phyloP scores from a whole-genome alignment of 176 grass and related monocot species.

The Avena eriantha region DNA sequence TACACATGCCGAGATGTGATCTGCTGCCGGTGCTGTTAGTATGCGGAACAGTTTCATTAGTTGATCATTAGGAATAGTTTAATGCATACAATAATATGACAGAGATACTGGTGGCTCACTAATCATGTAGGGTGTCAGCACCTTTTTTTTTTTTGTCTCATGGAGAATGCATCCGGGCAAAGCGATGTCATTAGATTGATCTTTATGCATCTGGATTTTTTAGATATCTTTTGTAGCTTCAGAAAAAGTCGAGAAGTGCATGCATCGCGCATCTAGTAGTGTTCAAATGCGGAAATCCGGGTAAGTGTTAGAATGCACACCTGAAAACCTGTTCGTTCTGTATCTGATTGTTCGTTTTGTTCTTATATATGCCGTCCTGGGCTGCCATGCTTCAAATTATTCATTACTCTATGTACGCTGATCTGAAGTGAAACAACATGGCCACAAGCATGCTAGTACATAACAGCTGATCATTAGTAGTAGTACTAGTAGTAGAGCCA shows the following conservation, averaged over 20 bases:
- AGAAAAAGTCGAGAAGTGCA: neutral
- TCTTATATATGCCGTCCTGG: neutral
- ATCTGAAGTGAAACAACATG: neutral
- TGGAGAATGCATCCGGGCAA: neutral
- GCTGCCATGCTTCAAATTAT: neutral
- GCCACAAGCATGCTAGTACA: too few species aligned
- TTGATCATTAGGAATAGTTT: neutral
- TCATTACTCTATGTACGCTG: neutral
- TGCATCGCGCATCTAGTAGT: neutral
- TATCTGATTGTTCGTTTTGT: neutral
- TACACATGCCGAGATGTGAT: slow-evolving; percentile 74
- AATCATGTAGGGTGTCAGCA: slow-evolving; percentile 25
- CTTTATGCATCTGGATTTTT: slow-evolving; percentile 8
- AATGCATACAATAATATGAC: slow-evolving; percentile 30
- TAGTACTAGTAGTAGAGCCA: too few species aligned
- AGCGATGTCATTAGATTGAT: neutral
- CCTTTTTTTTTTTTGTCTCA: slow-evolving; percentile 23
- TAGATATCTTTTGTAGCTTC: neutral
- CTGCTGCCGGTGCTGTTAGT: slow-evolving; percentile 77
- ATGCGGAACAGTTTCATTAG: neutral
- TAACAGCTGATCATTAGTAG: neutral
- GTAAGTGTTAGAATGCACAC: neutral
- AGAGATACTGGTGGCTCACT: slow-evolving; percentile 14
- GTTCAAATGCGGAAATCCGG: neutral
- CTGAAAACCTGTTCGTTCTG: neutral